Percentiles rank a stretch among this genome's conserved stretches.
Evolutionary conservation across 1,284 basidiomycete species (phyloP).

Genomic region (Volvariella volvacea): DNA sequence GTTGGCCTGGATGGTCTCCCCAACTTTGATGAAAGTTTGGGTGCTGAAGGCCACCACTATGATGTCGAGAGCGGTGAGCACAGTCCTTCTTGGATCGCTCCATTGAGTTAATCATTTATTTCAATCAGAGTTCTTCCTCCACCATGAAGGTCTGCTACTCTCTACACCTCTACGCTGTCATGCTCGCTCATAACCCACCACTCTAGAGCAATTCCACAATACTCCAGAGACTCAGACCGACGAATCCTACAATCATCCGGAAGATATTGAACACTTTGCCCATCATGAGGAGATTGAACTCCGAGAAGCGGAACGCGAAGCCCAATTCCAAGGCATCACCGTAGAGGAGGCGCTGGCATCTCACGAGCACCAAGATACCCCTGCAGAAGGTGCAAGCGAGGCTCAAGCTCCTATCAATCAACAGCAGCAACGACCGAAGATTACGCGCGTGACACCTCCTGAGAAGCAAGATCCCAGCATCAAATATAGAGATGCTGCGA

Average conservation of each 20-base stretch:
- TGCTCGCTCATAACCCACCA: conserved; percentile 1
- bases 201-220: conserved; percentile 80
- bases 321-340: conserved; percentile 74
- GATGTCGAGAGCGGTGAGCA: conserved; percentile 77
- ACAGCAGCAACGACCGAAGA: conserved; percentile 35
- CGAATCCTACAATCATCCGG: conserved; percentile 89
- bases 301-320: conserved; percentile 80
- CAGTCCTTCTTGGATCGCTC: background rate
- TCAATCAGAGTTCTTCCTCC: conserved; percentile 74
- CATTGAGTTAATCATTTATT: conserved; percentile 2
- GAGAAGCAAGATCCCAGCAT: conserved; percentile 61
- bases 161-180: background rate
- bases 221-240: conserved; percentile 97
- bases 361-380: conserved; percentile 36
- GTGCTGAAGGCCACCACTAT: conserved; percentile 90
- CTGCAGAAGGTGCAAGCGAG: conserved; percentile 14
- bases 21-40: conserved; percentile 75
- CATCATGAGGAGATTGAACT: conserved; percentile 86
- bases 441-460: conserved; percentile 49
- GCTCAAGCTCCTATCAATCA: conserved; percentile 12
- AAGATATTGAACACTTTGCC: conserved; percentile 84
- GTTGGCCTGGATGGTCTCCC: conserved; percentile 80
- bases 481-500: conserved; percentile 50
- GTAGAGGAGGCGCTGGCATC: conserved; percentile 58
- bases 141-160: conserved; percentile 78